These are phyloP conservation scores for Ophiostoma tasmaniense DNA, from an alignment of 2,329 filamentous ascomycete species.

Conservation along the genomic window DNA sequence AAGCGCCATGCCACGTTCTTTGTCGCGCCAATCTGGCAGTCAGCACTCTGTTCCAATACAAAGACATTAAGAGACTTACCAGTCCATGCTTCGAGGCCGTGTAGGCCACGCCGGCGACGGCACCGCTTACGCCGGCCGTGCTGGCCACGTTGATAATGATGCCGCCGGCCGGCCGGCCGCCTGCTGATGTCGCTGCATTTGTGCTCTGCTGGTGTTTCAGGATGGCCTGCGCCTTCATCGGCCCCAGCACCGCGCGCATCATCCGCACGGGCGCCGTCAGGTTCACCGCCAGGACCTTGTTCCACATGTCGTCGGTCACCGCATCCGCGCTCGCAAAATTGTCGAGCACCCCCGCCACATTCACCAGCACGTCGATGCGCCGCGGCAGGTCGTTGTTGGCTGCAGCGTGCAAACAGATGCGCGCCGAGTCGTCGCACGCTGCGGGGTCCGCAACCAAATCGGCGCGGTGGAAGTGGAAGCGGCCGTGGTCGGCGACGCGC, in stretches of 20 bases:
- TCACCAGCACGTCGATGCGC: constrained; percentile 46
- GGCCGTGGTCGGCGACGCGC: constrained; percentile 26
- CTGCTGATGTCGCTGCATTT: background rate
- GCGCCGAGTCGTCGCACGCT: constrained; percentile 28
- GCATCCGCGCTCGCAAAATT: constrained; percentile 36
- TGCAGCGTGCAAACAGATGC: constrained; percentile 26
- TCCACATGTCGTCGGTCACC: constrained; percentile 28
- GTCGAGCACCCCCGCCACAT: constrained; percentile 45
- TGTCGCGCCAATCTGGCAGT: constrained; percentile 31
- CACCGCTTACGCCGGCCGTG: constrained; percentile 35
- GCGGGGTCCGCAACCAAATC: constrained; percentile 26
- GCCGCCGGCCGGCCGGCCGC: constrained; percentile 23
- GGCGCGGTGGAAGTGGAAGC: constrained; percentile 32
- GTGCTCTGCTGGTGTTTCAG: background rate
- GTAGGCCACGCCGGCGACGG: constrained; percentile 29
- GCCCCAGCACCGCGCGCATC: constrained; percentile 36
- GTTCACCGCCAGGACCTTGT: constrained; percentile 33
- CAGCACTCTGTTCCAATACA: background rate
- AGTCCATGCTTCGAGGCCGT: constrained; percentile 31
- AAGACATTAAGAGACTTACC: constrained; percentile 12
- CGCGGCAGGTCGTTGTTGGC: constrained; percentile 20
- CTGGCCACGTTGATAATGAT: constrained; percentile 43
- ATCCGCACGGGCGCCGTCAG: constrained; percentile 45
- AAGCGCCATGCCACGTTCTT: constrained; percentile 41
- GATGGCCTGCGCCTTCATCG: constrained; percentile 35